phyloP scores from a whole-genome alignment of 345 rosid species.

The Hibiscus trionum region DNA sequence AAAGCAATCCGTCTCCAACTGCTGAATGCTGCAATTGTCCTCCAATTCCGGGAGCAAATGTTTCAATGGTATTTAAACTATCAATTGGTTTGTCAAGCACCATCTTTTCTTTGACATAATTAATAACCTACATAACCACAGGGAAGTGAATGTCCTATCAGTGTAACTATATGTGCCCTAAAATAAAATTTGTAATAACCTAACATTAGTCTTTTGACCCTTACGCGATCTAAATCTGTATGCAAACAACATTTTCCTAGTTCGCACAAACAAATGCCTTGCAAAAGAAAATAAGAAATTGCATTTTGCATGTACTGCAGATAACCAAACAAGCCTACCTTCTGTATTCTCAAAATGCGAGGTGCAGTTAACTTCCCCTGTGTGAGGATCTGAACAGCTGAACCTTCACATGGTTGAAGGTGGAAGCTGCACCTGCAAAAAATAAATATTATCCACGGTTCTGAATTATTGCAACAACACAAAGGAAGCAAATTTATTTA shows the following conservation, averaged over 20 bases:
- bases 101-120: slow-evolving; percentile 74
- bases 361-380: slow-evolving; percentile 99
- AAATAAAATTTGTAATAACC: not conserved
- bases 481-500: not conserved
- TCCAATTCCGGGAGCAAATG: slow-evolving; percentile 53
- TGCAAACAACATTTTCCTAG: not conserved
- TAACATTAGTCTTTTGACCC: not conserved
- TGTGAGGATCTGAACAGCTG: slow-evolving; percentile 70
- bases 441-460: not conserved
- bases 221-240: not conserved
- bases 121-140: slow-evolving; percentile 63
- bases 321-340: slow-evolving; percentile 38
- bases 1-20: slow-evolving; percentile 56
- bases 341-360: slow-evolving; percentile 89
- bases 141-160: not conserved
- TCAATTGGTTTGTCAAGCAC: slow-evolving; percentile 71
- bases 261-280: not conserved
- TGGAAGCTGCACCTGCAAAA: slow-evolving; percentile 86
- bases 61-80: slow-evolving; percentile 40
- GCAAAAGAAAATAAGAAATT: not conserved
- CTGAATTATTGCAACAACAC: not conserved
- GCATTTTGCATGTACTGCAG: not conserved
- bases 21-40: slow-evolving; percentile 60
- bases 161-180: not conserved
- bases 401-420: slow-evolving; percentile 92